A percentile compares a stretch with the other conserved stretches of the same genome.
Evolutionary conservation across 1,139 yeast species (phyloP).

Genomic region (Yamadazyma triangularis): DNA sequence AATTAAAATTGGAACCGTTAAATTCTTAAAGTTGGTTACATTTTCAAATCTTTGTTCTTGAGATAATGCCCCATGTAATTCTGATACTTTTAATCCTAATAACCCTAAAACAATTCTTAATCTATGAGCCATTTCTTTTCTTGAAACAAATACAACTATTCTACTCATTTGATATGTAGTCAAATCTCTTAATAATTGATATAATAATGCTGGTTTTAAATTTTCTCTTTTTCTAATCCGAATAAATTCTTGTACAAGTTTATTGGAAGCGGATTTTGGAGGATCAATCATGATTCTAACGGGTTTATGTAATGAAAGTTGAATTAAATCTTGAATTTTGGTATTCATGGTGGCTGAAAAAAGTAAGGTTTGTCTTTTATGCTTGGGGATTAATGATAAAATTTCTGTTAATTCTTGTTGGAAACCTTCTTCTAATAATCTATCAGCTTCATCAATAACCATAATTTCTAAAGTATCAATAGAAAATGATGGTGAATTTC

Average conservation of each 20-base stretch:
- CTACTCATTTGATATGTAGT: conserved; percentile 61
- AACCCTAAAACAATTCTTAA: conserved; percentile 82
- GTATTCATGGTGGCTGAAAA: conserved; percentile 99
- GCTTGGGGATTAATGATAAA: conserved; percentile 74
- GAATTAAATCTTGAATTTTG: conserved; percentile 80
- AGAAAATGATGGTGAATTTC: conserved; percentile 90
- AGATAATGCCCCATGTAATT: conserved; percentile 87
- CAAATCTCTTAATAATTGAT: conserved; percentile 61
- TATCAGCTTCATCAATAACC: conserved; percentile 96
- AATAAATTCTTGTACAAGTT: conserved; percentile 86
- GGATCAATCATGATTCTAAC: conserved; percentile 95
- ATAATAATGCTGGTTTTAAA: conserved; percentile 77
- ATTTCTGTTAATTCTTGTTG: conserved; percentile 92
- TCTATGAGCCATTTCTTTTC: conserved; percentile 87
- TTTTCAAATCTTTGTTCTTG: conserved; percentile 93
- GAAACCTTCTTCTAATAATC: conserved; percentile 99
- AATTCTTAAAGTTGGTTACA: conserved; percentile 77
- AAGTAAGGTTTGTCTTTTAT: conserved; percentile 84
- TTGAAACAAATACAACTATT: conserved; percentile 83
- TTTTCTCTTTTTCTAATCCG: conserved; percentile 88
- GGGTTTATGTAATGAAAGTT: conserved; percentile 82
- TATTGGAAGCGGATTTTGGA: conserved; percentile 87
- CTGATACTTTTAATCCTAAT: conserved; percentile 83
- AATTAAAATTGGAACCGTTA: conserved; percentile 78
- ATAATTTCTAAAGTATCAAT: conserved; percentile 89